Conservation (phyloP, 441 rosid genomes). For the Daphne laureola region DNA sequence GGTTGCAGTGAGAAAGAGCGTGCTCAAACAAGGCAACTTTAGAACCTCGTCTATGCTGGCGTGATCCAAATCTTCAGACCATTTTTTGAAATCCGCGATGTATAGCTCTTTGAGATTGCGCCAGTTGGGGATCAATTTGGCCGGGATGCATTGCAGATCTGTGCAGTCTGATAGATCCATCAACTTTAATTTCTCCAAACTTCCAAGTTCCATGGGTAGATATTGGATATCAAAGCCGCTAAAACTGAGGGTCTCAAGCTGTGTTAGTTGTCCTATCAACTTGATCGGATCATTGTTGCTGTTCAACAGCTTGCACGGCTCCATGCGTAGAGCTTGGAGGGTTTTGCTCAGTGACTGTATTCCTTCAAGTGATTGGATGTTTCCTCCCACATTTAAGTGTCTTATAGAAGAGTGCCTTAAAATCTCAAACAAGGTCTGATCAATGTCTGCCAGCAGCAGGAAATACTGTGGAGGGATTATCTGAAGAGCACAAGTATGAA, state of each 20-base stretch:
- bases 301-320: not conserved
- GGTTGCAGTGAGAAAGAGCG: not conserved
- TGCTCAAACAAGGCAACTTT: not conserved
- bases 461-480: not conserved
- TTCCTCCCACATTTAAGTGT: too few relatives aligned
- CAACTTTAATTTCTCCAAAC: conserved; percentile 15
- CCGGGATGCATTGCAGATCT: conserved; percentile 1
- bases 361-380: not conserved
- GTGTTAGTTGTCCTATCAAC: conserved; percentile 20
- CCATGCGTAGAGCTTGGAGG: conserved; percentile 23
- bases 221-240: not conserved
- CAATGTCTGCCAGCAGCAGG: not conserved
- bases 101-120: conserved; percentile 13
- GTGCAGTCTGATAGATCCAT: conserved; percentile 10
- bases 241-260: conserved; percentile 24
- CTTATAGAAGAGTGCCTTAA: not conserved
- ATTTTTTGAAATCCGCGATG: not conserved
- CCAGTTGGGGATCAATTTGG: conserved; percentile 12
- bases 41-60: conserved; percentile 6
- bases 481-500: not conserved
- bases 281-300: not conserved
- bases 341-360: not conserved
- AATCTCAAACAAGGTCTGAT: conserved; percentile 8
- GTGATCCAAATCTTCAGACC: not conserved
- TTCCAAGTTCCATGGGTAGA: conserved; percentile 11